Percentiles rank a stretch among this genome's conserved stretches.
Conservation (phyloP, 345 rosid genomes). For the Garcia nutans region DNA sequence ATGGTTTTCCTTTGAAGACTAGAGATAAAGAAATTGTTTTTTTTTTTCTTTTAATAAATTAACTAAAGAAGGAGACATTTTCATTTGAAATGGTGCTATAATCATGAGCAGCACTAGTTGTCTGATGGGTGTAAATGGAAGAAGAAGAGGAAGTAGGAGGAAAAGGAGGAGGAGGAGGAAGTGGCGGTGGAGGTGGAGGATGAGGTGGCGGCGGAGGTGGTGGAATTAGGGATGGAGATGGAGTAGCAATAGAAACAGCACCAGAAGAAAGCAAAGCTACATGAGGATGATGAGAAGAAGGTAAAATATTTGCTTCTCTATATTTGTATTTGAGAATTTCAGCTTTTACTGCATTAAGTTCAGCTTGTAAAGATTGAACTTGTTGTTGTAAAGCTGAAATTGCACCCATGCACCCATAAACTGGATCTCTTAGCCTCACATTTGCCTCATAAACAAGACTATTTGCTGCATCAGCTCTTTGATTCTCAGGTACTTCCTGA, state of each 20-base stretch:
- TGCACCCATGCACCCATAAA: conserved; percentile 98
- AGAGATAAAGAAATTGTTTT: neutral
- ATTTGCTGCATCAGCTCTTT: conserved; percentile 82
- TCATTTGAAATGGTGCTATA: conserved; percentile 64
- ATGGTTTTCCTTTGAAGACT: conserved; percentile 31
- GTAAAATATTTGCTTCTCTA: conserved; percentile 55
- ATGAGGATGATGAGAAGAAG: conserved; percentile 38
- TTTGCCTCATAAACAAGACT: conserved; percentile 96
- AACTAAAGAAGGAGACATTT: conserved; percentile 71
- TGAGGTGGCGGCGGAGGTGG: conserved; percentile 31
- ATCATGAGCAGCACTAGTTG: conserved; percentile 28
- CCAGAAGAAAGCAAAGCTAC: conserved; percentile 53
- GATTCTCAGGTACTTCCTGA: conserved; percentile 85
- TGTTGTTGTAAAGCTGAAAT: conserved; percentile 89
- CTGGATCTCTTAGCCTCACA: conserved; percentile 91
- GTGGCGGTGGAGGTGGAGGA: conserved; percentile 34
- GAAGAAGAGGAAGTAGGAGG: conserved; percentile 50
- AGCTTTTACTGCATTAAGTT: conserved; percentile 66
- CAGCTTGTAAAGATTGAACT: conserved; percentile 75
- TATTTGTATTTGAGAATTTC: conserved; percentile 82
- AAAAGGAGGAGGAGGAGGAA: conserved; percentile 38
- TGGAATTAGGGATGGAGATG: conserved; percentile 33
- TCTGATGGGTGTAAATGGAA: conserved; percentile 51
- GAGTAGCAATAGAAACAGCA: conserved; percentile 54
- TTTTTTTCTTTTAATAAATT: conserved; percentile 11